Conservation (phyloP, 768 basidiomycete species). For the Rhodotorula taiwanensis region DNA sequence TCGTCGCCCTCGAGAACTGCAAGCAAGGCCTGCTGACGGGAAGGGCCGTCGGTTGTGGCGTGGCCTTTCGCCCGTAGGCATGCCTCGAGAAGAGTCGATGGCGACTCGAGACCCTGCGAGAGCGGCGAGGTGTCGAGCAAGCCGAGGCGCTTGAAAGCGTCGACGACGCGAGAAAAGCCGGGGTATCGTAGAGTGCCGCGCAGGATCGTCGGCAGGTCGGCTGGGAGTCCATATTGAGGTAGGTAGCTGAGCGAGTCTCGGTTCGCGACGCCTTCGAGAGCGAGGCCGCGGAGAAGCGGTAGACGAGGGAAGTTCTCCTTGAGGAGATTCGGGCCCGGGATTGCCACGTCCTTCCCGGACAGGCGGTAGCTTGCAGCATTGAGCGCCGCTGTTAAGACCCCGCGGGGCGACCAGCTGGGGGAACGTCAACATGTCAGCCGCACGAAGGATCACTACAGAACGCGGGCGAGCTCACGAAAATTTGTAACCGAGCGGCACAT, state of each 20-base stretch:
- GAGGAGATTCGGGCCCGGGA: conserved; percentile 56
- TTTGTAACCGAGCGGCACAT: conserved; percentile 39
- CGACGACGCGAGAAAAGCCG: conserved; percentile 69
- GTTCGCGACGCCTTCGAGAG: conserved; percentile 79
- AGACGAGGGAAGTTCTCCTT: conserved; percentile 59
- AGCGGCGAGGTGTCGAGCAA: conserved; percentile 54
- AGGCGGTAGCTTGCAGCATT: conserved; percentile 66
- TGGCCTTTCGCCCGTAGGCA: conserved; percentile 13
- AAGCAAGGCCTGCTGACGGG: background rate
- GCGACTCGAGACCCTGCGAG: conserved; percentile 11
- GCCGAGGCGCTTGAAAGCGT: conserved; percentile 64
- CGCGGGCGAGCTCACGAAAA: conserved; percentile 13
- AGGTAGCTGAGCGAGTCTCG: conserved; percentile 69
- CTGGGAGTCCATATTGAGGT: conserved; percentile 57
- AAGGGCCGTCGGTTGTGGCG: no score
- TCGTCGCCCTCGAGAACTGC: background rate
- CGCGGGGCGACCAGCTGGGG: conserved; percentile 72
- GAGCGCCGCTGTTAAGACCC: conserved; percentile 71
- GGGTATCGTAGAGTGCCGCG: conserved; percentile 87
- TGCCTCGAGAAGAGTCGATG: conserved; percentile 21
- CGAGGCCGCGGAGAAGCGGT: conserved; percentile 57
- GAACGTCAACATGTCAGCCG: conserved; percentile 49
- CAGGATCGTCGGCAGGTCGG: conserved; percentile 58
- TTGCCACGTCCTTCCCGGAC: conserved; percentile 51
- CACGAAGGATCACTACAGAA: background rate